Conservation (phyloP, 148 eudicot species). For the Vaccinium darrowii region DNA sequence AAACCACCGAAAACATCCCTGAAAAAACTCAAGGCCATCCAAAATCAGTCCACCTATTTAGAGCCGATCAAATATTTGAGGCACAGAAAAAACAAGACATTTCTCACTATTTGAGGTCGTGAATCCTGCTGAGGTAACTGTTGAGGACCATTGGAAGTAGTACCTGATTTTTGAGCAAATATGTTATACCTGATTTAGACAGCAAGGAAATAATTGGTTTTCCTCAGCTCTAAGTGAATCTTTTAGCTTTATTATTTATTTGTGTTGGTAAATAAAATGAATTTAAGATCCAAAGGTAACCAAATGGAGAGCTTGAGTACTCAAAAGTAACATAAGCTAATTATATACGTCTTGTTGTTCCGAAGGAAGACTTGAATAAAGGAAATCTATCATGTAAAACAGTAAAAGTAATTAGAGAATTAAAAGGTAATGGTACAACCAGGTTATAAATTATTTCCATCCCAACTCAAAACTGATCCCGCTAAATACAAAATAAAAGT, state of each 20-base stretch:
- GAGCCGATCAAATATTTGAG: slow-evolving; percentile 1
- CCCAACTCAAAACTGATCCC: neutral
- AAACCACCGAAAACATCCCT: neutral
- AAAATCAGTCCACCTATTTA: neutral
- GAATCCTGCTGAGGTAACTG: neutral
- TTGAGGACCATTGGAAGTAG: neutral
- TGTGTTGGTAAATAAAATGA: neutral
- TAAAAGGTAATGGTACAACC: neutral
- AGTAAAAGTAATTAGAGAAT: neutral
- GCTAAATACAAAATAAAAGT: neutral
- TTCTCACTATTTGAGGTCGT: neutral
- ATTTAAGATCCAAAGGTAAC: neutral
- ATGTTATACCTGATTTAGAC: neutral
- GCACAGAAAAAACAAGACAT: neutral
- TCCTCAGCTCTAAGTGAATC: neutral
- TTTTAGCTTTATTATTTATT: neutral
- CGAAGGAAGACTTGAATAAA: neutral
- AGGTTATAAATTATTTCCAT: neutral
- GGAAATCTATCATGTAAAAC: neutral
- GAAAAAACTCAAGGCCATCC: slow-evolving; percentile 4
- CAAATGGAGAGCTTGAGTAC: neutral
- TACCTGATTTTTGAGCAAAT: neutral
- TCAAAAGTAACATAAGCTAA: neutral
- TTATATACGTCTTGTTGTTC: neutral
- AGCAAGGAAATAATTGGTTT: neutral